phyloP scores from a whole-genome alignment of 768 basidiomycete species.

The Lactarius trivialis region DNA sequence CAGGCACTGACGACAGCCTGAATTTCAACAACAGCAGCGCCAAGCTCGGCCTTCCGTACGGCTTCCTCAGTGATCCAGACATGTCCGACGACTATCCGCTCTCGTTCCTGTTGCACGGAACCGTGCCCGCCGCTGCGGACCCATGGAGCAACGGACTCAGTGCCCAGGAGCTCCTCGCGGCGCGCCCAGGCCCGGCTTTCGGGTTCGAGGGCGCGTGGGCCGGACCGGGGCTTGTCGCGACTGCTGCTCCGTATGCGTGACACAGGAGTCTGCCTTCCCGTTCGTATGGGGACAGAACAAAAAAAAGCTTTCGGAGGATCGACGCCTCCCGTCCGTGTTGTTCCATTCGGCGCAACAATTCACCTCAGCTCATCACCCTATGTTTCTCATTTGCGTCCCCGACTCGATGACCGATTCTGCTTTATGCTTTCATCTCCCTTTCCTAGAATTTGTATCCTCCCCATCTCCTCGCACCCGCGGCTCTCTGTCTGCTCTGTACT shows the following conservation, averaged over 20 bases:
- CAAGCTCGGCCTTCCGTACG: conserved; percentile 2
- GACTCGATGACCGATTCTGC: not conserved
- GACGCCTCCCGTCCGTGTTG: not conserved
- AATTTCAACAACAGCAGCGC: not conserved
- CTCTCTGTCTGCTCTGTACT: not conserved
- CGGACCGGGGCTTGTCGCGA: conserved; percentile 1
- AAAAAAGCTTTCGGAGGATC: not conserved
- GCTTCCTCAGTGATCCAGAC: not conserved
- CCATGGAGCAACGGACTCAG: conserved; percentile 8
- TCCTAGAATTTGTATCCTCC: not conserved
- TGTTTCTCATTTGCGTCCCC: not conserved
- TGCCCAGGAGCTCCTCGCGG: conserved; percentile 3
- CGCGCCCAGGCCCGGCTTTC: conserved; percentile 4
- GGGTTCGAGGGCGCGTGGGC: conserved; percentile 13
- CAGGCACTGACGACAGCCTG: conserved; percentile 1
- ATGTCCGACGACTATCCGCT: conserved; percentile 3
- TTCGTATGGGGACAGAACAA: not conserved
- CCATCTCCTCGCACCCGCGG: not conserved
- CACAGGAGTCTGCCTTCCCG: not conserved
- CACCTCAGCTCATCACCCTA: not conserved
- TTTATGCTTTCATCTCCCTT: not conserved
- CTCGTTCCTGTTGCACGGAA: conserved; percentile 3
- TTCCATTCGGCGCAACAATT: not conserved
- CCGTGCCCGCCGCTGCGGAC: not conserved
- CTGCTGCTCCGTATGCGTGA: conserved; percentile 13